phyloP scores from a whole-genome alignment of 306 rosid species.

The Hippophae gyantsensis region DNA sequence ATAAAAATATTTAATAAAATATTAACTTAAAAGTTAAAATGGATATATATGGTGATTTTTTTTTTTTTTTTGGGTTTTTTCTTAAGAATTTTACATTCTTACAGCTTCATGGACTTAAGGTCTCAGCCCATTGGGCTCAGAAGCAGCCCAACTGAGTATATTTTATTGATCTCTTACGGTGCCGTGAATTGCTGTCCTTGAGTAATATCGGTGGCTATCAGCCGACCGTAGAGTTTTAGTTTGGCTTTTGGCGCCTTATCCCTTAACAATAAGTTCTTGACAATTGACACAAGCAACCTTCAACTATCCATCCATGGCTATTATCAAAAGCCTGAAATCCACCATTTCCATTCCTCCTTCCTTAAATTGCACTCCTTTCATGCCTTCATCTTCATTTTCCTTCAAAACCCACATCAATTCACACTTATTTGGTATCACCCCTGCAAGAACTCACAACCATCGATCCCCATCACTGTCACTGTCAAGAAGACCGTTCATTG shows the following conservation, averaged over 20 bases:
- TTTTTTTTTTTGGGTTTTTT: too few relatives aligned
- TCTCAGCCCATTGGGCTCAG: too few relatives aligned
- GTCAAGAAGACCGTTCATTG: slow-evolving; percentile 53
- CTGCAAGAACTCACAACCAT: slow-evolving; percentile 13
- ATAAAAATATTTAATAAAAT: too few relatives aligned
- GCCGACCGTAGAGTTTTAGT: background rate
- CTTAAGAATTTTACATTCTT: too few relatives aligned
- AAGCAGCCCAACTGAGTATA: too few relatives aligned
- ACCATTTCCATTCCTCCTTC: slow-evolving; percentile 18
- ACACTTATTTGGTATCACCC: slow-evolving; percentile 20
- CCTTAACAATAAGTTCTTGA: background rate
- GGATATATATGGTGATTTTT: too few relatives aligned
- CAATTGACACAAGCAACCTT: too few relatives aligned
- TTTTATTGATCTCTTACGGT: too few relatives aligned
- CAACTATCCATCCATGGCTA: slow-evolving; percentile 27
- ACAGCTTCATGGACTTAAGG: too few relatives aligned
- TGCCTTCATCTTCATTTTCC: slow-evolving; percentile 14
- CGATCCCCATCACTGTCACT: slow-evolving; percentile 19
- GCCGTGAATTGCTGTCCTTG: too few relatives aligned
- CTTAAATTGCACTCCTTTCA: slow-evolving; percentile 12
- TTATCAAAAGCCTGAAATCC: slow-evolving; percentile 30
- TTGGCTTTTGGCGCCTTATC: slow-evolving; percentile 43
- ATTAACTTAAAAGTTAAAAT: too few relatives aligned
- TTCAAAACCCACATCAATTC: slow-evolving; percentile 15
- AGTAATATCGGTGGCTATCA: background rate